A percentile compares a stretch with the other conserved stretches of the same genome.
These are phyloP conservation scores for Dunaliella sp. DNA, from an alignment of 139 green algal genomes.

Conservation along the genomic window DNA sequence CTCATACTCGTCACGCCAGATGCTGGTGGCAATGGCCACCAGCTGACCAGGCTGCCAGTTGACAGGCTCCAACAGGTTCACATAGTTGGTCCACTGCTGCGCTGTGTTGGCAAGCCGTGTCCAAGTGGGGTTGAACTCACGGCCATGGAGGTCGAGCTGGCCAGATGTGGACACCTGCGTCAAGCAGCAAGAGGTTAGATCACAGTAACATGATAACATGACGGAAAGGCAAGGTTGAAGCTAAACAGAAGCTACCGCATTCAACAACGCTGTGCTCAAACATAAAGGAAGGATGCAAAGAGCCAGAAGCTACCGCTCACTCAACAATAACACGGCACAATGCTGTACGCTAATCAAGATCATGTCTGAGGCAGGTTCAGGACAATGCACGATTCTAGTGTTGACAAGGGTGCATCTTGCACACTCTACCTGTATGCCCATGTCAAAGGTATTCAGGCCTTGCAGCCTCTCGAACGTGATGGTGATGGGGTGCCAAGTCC, in stretches of 20 bases:
- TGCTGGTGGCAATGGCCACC: slow-evolving; percentile 46
- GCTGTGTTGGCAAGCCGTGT: slow-evolving; percentile 42
- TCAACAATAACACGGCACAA: too few species aligned
- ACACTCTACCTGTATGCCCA: slow-evolving; percentile 5
- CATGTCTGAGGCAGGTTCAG: too few species aligned
- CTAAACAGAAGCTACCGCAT: too few species aligned
- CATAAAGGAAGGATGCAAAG: too few species aligned
- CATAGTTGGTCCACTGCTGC: slow-evolving; percentile 14
- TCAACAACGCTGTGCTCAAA: too few species aligned
- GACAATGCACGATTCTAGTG: too few species aligned
- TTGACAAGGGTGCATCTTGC: too few species aligned
- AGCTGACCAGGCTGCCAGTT: slow-evolving; percentile 52
- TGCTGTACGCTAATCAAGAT: too few species aligned
- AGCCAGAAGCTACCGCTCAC: too few species aligned
- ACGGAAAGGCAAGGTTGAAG: too few species aligned
- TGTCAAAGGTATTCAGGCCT: background rate
- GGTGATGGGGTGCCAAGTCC: slow-evolving; percentile 4
- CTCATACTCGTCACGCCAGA: slow-evolving; percentile 51
- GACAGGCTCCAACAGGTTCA: slow-evolving; percentile 36
- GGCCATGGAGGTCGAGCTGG: slow-evolving; percentile 53
- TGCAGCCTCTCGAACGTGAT: slow-evolving; percentile 16
- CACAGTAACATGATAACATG: too few species aligned
- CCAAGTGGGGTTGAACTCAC: slow-evolving; percentile 51
- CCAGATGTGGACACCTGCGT: slow-evolving; percentile 20
- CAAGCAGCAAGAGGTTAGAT: background rate